Evolutionary conservation across 2,329 filamentous ascomycete genomes (phyloP).

Genomic region (Camillea tinctor): DNA sequence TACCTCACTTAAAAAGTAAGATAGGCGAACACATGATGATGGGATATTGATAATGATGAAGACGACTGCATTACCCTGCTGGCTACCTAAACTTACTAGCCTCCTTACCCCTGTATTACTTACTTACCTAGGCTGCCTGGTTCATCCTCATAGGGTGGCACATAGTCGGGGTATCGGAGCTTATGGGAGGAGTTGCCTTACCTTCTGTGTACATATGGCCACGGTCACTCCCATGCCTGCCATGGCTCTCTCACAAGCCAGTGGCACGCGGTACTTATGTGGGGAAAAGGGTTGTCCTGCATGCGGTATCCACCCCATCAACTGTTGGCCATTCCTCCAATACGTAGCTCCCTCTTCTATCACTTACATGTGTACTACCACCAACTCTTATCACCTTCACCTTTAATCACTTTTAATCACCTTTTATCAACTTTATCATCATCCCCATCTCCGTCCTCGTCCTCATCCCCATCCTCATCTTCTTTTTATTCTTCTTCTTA

Average conservation of each 20-base stretch:
- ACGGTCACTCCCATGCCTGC: neutral
- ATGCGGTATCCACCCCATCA: neutral
- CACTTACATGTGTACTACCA: neutral
- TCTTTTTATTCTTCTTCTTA: neutral
- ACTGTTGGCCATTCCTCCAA: neutral
- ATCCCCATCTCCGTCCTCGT: neutral
- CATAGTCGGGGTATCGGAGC: neutral
- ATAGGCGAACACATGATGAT: neutral
- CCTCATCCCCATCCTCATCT: too few species aligned
- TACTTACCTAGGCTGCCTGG: neutral
- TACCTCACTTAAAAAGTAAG: neutral
- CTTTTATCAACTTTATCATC: neutral
- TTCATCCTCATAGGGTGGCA: neutral
- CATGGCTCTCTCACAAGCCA: neutral
- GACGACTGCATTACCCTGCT: too few species aligned
- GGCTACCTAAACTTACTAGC: too few species aligned
- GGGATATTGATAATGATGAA: too few species aligned
- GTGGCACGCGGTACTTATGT: neutral
- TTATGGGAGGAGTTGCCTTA: neutral
- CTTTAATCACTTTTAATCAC: too few species aligned
- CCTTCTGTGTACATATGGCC: too few species aligned
- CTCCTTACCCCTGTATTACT: too few species aligned
- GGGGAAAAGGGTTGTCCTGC: neutral
- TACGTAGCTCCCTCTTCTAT: neutral
- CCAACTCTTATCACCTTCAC: too few species aligned